Base-by-base conservation (phyloP, 2,329 filamentous ascomycete genomes). In the Calonectria pseudoreteaudii region DNA sequence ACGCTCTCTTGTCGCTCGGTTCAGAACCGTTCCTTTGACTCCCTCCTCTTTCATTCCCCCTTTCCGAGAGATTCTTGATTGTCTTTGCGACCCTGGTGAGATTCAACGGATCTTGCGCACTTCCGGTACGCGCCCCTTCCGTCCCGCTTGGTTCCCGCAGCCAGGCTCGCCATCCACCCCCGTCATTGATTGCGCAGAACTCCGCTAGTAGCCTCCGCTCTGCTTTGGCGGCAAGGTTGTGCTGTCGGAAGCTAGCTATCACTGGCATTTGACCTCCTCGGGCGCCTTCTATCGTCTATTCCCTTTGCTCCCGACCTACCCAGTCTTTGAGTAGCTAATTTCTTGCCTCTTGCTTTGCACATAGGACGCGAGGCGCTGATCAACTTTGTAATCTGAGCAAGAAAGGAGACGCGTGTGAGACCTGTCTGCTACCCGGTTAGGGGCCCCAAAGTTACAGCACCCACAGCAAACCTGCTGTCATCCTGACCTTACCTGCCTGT, bases 91-190 rank as follows among this genome's bases (percentile, higher is more conserved):
- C 31, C 60, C 60, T 20, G 31, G 71, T 36, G 71, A 44, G 47
- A n/a, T 69, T 47, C 31, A 41, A 44, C 71, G 60, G 60, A 52
- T 31, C 60, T 60, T 66, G 60, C 34, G 50, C 60, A 44, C 49
- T 66, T 34, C 56, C 60, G 58, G 71, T 31, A 38, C 66, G 66
- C 60, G 41, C 71, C 60, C 71, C 66, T 31, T 72, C 38, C 71
- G 60, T 72, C 49, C 71, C 71, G 50, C 41, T 60, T 66, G 58
- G 66, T 38, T 66, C 71, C 71, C 71, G 66, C 60, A 62, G 60
- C 66, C 66, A 69, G 50, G 50, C 66, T 66, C 41, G 26, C 41
- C 64, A 9, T 66, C 47, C 18, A 58, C 56, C 66, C 49, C 66
- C 28, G 36, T 34, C 28, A n/a, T 47, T 52, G 31, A 28, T 34